phyloP scores from a whole-genome alignment of 2,329 filamentous ascomycete genomes.

The Fusarium dlaminii region DNA sequence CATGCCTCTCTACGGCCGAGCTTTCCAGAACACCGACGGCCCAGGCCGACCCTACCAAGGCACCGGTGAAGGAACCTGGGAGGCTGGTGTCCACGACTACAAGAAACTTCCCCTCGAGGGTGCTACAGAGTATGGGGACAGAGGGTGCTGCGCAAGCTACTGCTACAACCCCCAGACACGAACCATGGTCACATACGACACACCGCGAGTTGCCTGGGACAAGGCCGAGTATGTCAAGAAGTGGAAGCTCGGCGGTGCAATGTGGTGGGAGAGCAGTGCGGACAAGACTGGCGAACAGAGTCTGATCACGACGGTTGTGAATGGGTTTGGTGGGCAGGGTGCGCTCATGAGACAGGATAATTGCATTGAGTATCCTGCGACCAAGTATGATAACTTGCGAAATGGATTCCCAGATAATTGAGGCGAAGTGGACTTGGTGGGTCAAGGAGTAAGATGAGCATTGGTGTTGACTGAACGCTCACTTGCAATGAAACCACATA shows the following conservation, averaged over 20 bases:
- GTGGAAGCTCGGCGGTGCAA: constrained; percentile 80
- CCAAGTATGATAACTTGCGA: constrained; percentile 76
- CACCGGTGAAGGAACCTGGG: constrained; percentile 83
- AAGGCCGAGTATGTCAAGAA: constrained; percentile 79
- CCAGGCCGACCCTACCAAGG: constrained; percentile 75
- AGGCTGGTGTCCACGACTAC: constrained; percentile 87
- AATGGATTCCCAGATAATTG: constrained; percentile 62
- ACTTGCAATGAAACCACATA: not conserved
- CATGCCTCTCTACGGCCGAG: constrained; percentile 91
- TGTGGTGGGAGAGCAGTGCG: constrained; percentile 96
- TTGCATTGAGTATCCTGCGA: constrained; percentile 69
- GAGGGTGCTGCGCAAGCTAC: constrained; percentile 74
- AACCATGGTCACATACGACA: constrained; percentile 84
- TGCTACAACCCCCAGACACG: constrained; percentile 73
- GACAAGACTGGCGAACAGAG: constrained; percentile 74
- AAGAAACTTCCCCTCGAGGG: constrained; percentile 80
- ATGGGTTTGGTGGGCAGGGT: constrained; percentile 63
- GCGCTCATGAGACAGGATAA: constrained; percentile 65
- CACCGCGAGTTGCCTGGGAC: constrained; percentile 67
- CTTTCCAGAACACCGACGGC: constrained; percentile 82
- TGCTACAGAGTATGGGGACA: constrained; percentile 71
- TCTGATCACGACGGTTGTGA: constrained; percentile 73
- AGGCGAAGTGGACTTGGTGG: constrained; percentile 16
- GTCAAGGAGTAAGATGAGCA: not conserved
- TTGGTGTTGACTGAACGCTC: not conserved